Base-by-base conservation (phyloP, 345 rosid genomes). In the Moringa oleifera region DNA sequence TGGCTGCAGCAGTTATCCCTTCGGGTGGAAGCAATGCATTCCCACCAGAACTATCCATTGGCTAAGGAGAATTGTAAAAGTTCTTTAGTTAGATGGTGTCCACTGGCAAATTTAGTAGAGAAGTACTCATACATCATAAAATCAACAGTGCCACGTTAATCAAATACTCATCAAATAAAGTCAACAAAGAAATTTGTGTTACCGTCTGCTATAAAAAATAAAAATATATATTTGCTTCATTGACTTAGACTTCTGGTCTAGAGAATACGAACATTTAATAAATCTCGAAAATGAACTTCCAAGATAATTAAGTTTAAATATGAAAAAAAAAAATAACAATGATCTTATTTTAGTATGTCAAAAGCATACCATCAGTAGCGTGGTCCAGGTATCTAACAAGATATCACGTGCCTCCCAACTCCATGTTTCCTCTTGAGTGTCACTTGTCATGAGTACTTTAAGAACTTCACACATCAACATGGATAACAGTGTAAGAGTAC, bases 321-420 rank as follows among this genome's bases (percentile, higher is more conserved):
- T 2, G 33, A 28, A 28, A 8, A 2, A 28, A 28, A 28, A 28
- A 28, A 8, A 28, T 2, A 28, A 41, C 16, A 41, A 41, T 1
- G 37, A 22, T 17, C 19, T 37, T 58, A 31, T 62, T 56, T n/a
- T n/a, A n/a, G 31, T 21, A 56, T 33, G 53, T 41, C 52, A 49
- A 19, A 71, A 75, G 76, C 51, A 58, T 86, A 94, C 99, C 88
- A 68, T 62, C 37, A 94, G 99, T 55, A 94, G 73, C 19, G 86
- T 73, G 60, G 89, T 86, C 99, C 99, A 94, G 53, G 92, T 83
- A 76, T 94, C 99, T 73, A 94, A 78, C 68, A 94, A 80, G 77
- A 94, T 90, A 78, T 94, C 99, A 20, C 97, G 96, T 23, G 96
- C 95, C 73, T 85, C 97, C 89, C 95, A 88, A 77, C 96, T 94